Percentiles rank a stretch among this genome's conserved stretches.
Conservation (phyloP, 331 rosid species). For the Acacia concinna region DNA sequence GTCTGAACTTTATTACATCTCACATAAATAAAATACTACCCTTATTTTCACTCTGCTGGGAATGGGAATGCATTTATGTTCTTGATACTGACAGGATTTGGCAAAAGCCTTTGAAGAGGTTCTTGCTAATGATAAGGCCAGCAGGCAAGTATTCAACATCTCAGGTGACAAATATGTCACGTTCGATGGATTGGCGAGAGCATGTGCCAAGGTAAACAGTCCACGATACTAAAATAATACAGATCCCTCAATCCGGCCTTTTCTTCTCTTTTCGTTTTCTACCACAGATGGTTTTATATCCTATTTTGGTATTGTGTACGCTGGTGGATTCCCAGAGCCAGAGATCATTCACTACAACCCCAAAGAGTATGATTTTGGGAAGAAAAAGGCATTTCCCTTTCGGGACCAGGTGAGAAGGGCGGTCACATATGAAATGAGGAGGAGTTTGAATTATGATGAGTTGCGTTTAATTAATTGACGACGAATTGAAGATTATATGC, state of each 20-base stretch:
- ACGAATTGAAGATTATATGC: constrained; percentile 26
- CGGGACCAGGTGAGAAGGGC: constrained; percentile 76
- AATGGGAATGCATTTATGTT: neutral
- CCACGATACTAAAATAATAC: neutral
- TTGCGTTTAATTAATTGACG: neutral
- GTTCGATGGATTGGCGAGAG: constrained; percentile 89
- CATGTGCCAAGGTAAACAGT: constrained; percentile 86
- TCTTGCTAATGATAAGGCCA: constrained; percentile 88
- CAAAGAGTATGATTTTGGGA: constrained; percentile 85
- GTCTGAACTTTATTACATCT: neutral
- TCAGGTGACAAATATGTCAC: constrained; percentile 91
- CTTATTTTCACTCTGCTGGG: neutral
- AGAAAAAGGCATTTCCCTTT: constrained; percentile 90
- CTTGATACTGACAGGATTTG: constrained; percentile 66
- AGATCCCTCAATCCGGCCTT: constrained; percentile 2
- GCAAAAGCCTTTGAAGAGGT: constrained; percentile 76
- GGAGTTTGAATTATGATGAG: neutral
- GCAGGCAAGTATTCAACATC: constrained; percentile 88
- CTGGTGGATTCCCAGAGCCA: constrained; percentile 93
- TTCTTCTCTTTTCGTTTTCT: neutral
- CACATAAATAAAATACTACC: neutral
- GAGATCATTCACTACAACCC: constrained; percentile 91
- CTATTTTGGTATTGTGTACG: constrained; percentile 44
- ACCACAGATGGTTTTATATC: neutral
- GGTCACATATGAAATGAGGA: neutral